These are phyloP conservation scores for Fusarium proliferatum DNA, from an alignment of 2,329 filamentous ascomycete genomes.

Conservation along the genomic window DNA sequence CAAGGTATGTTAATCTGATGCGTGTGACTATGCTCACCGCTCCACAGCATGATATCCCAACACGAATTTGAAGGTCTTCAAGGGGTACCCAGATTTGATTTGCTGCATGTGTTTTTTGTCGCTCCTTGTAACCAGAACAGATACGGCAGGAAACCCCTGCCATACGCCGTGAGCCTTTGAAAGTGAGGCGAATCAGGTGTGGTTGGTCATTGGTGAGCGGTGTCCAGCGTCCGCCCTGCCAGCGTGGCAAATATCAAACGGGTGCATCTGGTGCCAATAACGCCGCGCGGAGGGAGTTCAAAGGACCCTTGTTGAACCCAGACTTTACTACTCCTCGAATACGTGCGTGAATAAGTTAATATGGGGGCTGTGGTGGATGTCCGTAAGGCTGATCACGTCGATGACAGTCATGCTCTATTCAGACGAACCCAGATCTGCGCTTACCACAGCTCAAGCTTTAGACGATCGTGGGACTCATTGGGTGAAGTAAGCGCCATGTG, in stretches of 20 bases:
- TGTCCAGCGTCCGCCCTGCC: constrained; percentile 42
- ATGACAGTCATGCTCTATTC: constrained; percentile 1
- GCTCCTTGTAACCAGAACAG: constrained; percentile 38
- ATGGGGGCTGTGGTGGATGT: constrained; percentile 8
- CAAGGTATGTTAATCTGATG: constrained; percentile 39
- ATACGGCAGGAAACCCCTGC: constrained; percentile 42
- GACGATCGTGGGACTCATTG: constrained; percentile 26
- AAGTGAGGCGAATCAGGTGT: constrained; percentile 47
- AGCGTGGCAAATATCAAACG: constrained; percentile 45
- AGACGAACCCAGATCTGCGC: constrained; percentile 38
- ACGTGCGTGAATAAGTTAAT: constrained; percentile 8
- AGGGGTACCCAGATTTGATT: constrained; percentile 35
- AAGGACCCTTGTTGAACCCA: constrained; percentile 7
- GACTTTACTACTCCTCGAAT: constrained; percentile 14
- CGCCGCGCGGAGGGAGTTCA: constrained; percentile 2
- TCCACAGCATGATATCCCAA: constrained; percentile 36
- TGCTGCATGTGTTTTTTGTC: constrained; percentile 38
- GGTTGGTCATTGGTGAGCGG: constrained; percentile 43
- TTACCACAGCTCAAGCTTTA: constrained; percentile 32
- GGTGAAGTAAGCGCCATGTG: constrained; percentile 33
- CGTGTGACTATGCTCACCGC: constrained; percentile 45
- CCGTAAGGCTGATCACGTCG: constrained; percentile 20
- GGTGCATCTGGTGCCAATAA: constrained; percentile 35
- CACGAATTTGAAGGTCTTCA: constrained; percentile 36
- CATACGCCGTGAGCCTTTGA: constrained; percentile 40